phyloP scores from a whole-genome alignment of 2,329 filamentous ascomycete genomes.

The Epichloe typhina region DNA sequence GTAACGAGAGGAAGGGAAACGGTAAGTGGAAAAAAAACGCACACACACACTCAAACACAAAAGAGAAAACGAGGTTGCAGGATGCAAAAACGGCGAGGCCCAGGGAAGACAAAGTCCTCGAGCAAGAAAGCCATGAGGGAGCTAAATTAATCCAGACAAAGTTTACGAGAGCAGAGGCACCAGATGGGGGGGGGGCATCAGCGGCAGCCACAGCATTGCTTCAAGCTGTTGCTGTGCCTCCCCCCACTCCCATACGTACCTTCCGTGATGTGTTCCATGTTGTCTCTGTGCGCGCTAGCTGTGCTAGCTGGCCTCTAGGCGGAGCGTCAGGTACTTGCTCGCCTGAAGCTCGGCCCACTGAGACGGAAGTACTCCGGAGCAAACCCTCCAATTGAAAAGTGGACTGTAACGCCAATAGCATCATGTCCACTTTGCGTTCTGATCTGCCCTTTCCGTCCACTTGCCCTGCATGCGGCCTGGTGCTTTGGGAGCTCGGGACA shows the following conservation, averaged over 20 bases:
- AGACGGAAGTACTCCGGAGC: neutral
- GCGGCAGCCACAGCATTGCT: neutral
- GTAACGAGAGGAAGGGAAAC: neutral
- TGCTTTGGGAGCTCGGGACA: too few species aligned
- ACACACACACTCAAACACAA: neutral
- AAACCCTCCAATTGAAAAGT: conserved; percentile 1
- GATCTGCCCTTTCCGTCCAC: too few species aligned
- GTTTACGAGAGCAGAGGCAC: neutral
- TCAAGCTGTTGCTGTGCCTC: neutral
- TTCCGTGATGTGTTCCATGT: neutral
- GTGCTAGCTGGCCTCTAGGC: neutral
- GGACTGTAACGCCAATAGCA: neutral
- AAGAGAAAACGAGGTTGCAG: neutral
- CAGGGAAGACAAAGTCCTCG: neutral
- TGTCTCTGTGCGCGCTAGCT: neutral
- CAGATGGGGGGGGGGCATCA: neutral
- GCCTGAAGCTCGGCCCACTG: neutral
- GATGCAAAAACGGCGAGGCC: neutral
- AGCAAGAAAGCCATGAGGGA: neutral
- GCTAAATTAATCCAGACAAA: neutral
- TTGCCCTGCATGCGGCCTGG: too few species aligned
- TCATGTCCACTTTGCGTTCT: neutral
- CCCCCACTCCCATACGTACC: too few species aligned
- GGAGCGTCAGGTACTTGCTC: neutral
- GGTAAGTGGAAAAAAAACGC: neutral